Percentiles rank a stretch among this genome's conserved stretches.
These are phyloP conservation scores for Nakaseomyces kungkrabaensis DNA, from an alignment of 1,139 yeast genomes.

Conservation along the genomic window DNA sequence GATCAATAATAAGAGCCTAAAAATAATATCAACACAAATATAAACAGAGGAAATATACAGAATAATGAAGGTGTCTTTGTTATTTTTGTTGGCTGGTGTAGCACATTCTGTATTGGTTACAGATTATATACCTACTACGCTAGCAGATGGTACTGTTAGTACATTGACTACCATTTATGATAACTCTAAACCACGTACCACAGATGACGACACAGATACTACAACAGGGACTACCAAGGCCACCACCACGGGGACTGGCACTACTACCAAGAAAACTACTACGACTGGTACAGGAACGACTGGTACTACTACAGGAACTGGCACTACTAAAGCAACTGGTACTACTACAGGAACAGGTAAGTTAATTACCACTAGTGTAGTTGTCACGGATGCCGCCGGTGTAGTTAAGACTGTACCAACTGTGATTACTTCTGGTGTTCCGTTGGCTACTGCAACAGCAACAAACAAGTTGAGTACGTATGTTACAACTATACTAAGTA, in stretches of 20 bases:
- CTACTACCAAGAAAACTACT: constrained; percentile 6
- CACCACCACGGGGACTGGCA: constrained; percentile 3
- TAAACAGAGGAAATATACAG: neutral
- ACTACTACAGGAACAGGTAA: constrained; percentile 3
- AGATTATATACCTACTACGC: constrained; percentile 8
- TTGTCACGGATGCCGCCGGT: neutral
- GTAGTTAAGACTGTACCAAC: constrained; percentile 1
- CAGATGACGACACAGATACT: too few relatives aligned
- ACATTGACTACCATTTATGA: constrained; percentile 5
- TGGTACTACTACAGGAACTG: constrained; percentile 1
- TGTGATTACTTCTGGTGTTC: constrained; percentile 2
- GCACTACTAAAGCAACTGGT: constrained; percentile 1
- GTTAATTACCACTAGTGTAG: constrained; percentile 3
- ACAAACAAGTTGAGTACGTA: neutral
- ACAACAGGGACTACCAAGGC: constrained; percentile 8
- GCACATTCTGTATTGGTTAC: constrained; percentile 2
- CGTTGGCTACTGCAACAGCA: constrained; percentile 5
- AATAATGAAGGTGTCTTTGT: constrained; percentile 8
- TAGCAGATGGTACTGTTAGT: constrained; percentile 7
- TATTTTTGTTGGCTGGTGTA: constrained; percentile 11
- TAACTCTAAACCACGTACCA: constrained; percentile 6
- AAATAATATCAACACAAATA: neutral
- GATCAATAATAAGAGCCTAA: too few relatives aligned
- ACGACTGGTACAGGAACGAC: constrained; percentile 5
- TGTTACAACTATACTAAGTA: constrained; percentile 7